Evolutionary conservation across 208 protist species (phyloP).

Genomic region (Angomonas ambiguus): DNA sequence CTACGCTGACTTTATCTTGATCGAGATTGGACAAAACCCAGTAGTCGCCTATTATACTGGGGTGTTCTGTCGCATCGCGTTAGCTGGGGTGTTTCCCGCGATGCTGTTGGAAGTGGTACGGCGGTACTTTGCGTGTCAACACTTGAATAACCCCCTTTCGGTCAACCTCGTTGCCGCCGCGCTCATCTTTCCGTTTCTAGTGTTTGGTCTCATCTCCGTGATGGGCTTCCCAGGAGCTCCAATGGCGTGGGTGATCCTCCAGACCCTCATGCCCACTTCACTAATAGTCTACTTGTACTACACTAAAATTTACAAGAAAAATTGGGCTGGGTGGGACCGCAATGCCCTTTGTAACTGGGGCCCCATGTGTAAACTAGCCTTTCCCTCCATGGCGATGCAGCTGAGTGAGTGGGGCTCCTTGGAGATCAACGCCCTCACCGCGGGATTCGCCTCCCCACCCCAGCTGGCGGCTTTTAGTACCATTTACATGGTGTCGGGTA

Average conservation of each 20-base stretch:
- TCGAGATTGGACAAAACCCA: constrained; percentile 43
- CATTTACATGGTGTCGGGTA: constrained; percentile 46
- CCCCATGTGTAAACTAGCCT: constrained; percentile 48
- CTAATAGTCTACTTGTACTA: constrained; percentile 54
- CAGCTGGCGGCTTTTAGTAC: constrained; percentile 72
- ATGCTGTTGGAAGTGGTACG: constrained; percentile 79
- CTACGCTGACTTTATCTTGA: constrained; percentile 51
- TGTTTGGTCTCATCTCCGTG: constrained; percentile 36
- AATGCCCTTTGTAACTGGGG: constrained; percentile 57
- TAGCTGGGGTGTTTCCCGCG: constrained; percentile 55
- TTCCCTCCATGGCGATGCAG: constrained; percentile 77
- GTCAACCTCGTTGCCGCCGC: constrained; percentile 52
- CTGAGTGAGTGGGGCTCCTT: constrained; percentile 76
- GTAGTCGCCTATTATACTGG: constrained; percentile 45
- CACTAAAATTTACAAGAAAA: constrained; percentile 61
- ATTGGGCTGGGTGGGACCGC: constrained; percentile 62
- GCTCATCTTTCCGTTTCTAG: constrained; percentile 44
- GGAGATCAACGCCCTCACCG: constrained; percentile 67
- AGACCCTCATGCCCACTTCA: constrained; percentile 40
- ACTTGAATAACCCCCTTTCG: constrained; percentile 59
- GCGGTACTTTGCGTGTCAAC: constrained; percentile 78
- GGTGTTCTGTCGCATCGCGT: constrained; percentile 48
- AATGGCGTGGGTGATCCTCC: constrained; percentile 59
- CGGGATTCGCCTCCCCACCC: constrained; percentile 49
- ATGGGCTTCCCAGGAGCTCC: constrained; percentile 56